Conservation (phyloP, 179 eudicot genomes). For the Silene vulgaris region DNA sequence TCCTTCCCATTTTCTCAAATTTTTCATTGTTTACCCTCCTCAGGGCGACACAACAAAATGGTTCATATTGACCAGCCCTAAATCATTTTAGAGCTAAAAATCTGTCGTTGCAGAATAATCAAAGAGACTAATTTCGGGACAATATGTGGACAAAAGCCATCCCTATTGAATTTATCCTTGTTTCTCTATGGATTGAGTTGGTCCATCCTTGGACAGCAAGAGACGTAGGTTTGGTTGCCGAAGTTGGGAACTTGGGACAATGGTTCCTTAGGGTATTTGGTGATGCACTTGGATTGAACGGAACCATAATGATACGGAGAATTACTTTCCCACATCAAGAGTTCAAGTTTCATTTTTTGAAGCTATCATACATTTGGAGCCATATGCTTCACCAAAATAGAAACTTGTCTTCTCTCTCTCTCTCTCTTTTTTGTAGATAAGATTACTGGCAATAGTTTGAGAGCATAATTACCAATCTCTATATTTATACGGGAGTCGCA, state of each 20-base stretch:
- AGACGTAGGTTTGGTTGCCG: background rate
- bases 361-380: background rate
- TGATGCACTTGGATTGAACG: background rate
- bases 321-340: background rate
- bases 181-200: background rate
- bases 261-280: background rate
- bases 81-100: background rate
- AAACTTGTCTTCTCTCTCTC: background rate
- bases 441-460: background rate
- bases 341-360: background rate
- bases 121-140: background rate
- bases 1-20: too few relatives aligned
- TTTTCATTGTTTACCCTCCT: background rate
- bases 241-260: background rate
- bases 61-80: background rate
- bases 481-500: background rate
- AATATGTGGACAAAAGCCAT: conserved; percentile 1
- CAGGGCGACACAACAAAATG: background rate
- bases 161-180: background rate
- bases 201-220: background rate
- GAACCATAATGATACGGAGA: background rate
- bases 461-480: background rate
- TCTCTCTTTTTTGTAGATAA: background rate
- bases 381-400: background rate
- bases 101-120: background rate